Base-by-base conservation (phyloP, 2,329 filamentous ascomycete species). In the Aspergillus quadricinctus region DNA sequence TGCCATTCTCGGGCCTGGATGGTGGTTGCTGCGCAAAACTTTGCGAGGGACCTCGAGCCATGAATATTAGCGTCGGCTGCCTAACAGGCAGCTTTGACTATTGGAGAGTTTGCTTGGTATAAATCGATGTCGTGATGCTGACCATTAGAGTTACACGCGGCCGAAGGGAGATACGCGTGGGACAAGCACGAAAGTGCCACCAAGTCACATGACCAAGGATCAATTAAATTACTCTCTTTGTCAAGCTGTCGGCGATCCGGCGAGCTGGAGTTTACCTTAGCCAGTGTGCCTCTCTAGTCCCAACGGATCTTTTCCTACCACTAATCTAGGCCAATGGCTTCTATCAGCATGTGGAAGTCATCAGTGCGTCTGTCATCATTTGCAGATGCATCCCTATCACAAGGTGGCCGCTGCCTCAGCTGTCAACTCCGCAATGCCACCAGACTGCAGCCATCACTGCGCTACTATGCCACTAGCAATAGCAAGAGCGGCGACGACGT, bases 341-440 rank as follows among this genome's bases (percentile, higher is more conserved):
- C 6, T 7, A 37, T 37, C 58, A 68, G 52, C 4, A 73, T 74
- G 69, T 71, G 66, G 70, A 73, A 67, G 55, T 59, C 61, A 6
- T 56, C 65, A 17, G 37, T 60, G 8, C 53, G 65, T 25, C 46
- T 63, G 7, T 57, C 56, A 4, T 55, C 60, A 7, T 40, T 66
- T 3, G 48, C 65, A 28, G 69, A 71, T 40, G 53, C 62, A 2
- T 57, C 66, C 4, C 57, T 68, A 35, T 57, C 68, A n/a, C 65
- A 61, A 48, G 65, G 62, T 8, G 56, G 61, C 52, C 71, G 68
- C 49, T 74, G 72, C 59, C 63, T 74, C 37, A 68, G 64, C 54
- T 75, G 71, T 57, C 72, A 72, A 64, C 66, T 70, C 60, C 72
- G 66, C 63, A 66, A 60, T 58, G 57, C 62, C 23, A 49, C 64